Evolutionary conservation across 176 grass and related monocot genomes (phyloP).

Genomic region (Aegilops tauschii): DNA sequence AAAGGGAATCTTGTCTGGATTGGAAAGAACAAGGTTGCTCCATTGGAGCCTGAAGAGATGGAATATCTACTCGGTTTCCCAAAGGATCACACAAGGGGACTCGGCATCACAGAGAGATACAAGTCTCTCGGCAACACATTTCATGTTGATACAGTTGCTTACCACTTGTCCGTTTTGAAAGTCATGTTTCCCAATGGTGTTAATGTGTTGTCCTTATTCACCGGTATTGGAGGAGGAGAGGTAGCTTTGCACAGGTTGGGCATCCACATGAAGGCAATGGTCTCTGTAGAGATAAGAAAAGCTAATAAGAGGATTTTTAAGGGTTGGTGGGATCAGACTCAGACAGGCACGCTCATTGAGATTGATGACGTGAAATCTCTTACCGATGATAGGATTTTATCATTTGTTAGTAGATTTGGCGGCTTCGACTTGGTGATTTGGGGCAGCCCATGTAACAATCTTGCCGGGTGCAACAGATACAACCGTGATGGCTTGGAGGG

Average conservation of each 20-base stretch:
- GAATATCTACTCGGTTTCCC: conserved; percentile 76
- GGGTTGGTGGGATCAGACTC: conserved; percentile 82
- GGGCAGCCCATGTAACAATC: conserved; percentile 80
- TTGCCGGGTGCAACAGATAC: conserved; percentile 65
- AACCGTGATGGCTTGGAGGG: conserved; percentile 30
- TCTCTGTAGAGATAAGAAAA: conserved; percentile 69
- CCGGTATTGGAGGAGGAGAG: conserved; percentile 83
- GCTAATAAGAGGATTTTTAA: conserved; percentile 50
- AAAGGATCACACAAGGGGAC: conserved; percentile 70
- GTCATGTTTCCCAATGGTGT: conserved; percentile 66
- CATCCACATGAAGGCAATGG: conserved; percentile 50
- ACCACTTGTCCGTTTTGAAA: conserved; percentile 60
- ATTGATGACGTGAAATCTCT: conserved; percentile 48
- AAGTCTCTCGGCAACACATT: conserved; percentile 74
- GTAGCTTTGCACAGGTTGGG: conserved; percentile 78
- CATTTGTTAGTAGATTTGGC: conserved; percentile 40
- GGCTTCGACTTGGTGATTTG: conserved; percentile 75
- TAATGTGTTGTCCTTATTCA: conserved; percentile 64
- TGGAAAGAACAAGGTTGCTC: conserved; percentile 68
- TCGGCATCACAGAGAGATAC: conserved; percentile 61
- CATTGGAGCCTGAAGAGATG: conserved; percentile 77
- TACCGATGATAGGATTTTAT: conserved; percentile 24
- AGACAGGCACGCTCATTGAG: conserved; percentile 55
- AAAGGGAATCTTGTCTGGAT: conserved; percentile 89
- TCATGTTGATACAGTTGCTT: conserved; percentile 82